These are phyloP conservation scores for Verticillium nubilum DNA, from an alignment of 2,329 filamentous ascomycete genomes.

Conservation along the genomic window DNA sequence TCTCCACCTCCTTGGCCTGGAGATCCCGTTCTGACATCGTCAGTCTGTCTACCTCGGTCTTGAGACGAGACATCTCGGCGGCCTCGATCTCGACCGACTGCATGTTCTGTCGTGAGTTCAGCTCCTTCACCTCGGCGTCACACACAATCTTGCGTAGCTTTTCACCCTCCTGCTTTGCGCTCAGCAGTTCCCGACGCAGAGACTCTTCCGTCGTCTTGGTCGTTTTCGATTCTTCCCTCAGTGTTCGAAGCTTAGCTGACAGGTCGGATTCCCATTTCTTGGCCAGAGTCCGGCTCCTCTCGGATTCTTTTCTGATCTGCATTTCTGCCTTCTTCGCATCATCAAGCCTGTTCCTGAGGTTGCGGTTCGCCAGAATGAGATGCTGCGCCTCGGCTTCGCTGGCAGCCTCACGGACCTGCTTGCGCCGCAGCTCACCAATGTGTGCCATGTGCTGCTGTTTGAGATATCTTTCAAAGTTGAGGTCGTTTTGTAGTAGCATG, in stretches of 20 bases:
- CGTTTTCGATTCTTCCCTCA: conserved; percentile 66
- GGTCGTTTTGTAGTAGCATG: conserved; percentile 71
- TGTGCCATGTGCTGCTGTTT: conserved; percentile 80
- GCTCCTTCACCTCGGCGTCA: conserved; percentile 63
- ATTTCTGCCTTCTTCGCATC: conserved; percentile 67
- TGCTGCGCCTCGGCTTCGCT: conserved; percentile 80
- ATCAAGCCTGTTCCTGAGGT: conserved; percentile 65
- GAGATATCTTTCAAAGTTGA: conserved; percentile 78
- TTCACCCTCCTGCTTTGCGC: conserved; percentile 53
- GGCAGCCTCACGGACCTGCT: conserved; percentile 70
- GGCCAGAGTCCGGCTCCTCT: conserved; percentile 64
- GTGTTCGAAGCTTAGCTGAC: conserved; percentile 56
- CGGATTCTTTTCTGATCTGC: conserved; percentile 66
- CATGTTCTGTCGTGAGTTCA: conserved; percentile 57
- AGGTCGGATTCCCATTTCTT: conserved; percentile 76
- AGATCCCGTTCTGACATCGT: conserved; percentile 56
- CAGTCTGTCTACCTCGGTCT: conserved; percentile 53
- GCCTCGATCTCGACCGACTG: conserved; percentile 57
- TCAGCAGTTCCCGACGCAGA: conserved; percentile 53
- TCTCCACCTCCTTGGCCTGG: conserved; percentile 58
- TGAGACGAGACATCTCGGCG: conserved; percentile 55
- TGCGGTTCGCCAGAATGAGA: conserved; percentile 69
- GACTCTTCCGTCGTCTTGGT: conserved; percentile 53
- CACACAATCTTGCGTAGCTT: conserved; percentile 62
- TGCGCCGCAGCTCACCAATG: conserved; percentile 71